Percentiles rank a stretch among this genome's conserved stretches.
Conservation (phyloP, 306 rosid species). For the Morella rubra region DNA sequence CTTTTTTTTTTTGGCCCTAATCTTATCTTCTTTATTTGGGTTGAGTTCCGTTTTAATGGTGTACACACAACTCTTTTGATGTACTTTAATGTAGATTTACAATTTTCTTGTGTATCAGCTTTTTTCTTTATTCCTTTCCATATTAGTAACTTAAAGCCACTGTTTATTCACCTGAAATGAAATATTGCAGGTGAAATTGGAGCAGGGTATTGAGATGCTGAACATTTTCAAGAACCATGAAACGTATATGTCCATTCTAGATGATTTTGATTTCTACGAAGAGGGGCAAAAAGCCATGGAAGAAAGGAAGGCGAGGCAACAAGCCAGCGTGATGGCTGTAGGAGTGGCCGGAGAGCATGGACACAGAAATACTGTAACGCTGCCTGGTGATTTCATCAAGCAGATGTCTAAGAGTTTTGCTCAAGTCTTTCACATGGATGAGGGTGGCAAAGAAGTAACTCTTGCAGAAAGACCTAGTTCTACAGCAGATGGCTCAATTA, state of each 20-base stretch:
- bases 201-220: slow-evolving; percentile 76
- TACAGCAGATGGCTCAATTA: slow-evolving; percentile 40
- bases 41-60: background rate
- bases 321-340: slow-evolving; percentile 45
- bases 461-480: slow-evolving; percentile 41
- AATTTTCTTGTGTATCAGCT: background rate
- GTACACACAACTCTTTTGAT: background rate
- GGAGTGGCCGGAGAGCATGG: slow-evolving; percentile 64
- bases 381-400: slow-evolving; percentile 58
- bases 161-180: slow-evolving; percentile 15
- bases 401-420: slow-evolving; percentile 85
- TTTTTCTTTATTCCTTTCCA: background rate
- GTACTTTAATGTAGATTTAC: background rate
- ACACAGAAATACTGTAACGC: slow-evolving; percentile 44
- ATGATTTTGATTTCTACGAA: slow-evolving; percentile 83
- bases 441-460: slow-evolving; percentile 47
- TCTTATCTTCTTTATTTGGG: background rate
- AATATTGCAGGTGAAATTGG: slow-evolving; percentile 64
- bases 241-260: slow-evolving; percentile 69
- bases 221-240: slow-evolving; percentile 70
- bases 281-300: slow-evolving; percentile 85
- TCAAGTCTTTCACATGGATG: slow-evolving; percentile 69
- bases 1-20: too few relatives aligned
- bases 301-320: slow-evolving; percentile 73
- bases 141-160: slow-evolving; percentile 4